Conservation (phyloP, 306 rosid species). For the Vicia sativa region DNA sequence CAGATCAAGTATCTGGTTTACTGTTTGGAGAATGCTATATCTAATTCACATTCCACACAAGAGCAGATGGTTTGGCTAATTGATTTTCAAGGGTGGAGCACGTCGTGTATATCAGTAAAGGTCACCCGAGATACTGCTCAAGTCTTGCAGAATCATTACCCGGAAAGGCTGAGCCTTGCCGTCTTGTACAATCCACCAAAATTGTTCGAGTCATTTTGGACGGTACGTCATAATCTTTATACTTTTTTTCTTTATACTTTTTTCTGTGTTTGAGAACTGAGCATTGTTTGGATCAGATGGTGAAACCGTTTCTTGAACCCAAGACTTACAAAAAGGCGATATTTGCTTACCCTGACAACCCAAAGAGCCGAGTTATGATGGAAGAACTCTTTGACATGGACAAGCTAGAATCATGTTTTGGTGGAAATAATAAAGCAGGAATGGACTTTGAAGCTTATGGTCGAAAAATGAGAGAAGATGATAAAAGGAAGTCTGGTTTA, state of each 20-base stretch:
- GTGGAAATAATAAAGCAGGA: conserved; percentile 55
- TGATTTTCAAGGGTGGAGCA: conserved; percentile 76
- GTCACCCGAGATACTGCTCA: conserved; percentile 64
- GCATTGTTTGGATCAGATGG: conserved; percentile 54
- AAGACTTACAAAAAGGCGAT: conserved; percentile 68
- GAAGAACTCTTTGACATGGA: conserved; percentile 65
- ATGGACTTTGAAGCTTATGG: conserved; percentile 58
- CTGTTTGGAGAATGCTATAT: conserved; percentile 81
- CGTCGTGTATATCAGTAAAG: conserved; percentile 62
- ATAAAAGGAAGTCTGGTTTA: conserved; percentile 45
- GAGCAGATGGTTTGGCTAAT: conserved; percentile 86
- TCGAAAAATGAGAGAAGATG: conserved; percentile 63
- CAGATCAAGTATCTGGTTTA: conserved; percentile 76
- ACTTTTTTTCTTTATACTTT: too few relatives aligned
- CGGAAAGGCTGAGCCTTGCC: conserved; percentile 80
- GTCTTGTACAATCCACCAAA: conserved; percentile 84
- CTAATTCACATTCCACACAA: conserved; percentile 49
- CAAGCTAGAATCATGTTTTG: conserved; percentile 65
- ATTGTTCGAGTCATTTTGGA: conserved; percentile 83
- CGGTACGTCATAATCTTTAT: conserved; percentile 59
- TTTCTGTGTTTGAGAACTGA: conserved; percentile 13
- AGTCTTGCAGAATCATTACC: conserved; percentile 76
- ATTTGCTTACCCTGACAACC: conserved; percentile 70
- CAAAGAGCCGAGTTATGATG: conserved; percentile 58
- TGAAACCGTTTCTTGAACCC: conserved; percentile 76